These are phyloP conservation scores for Fusarium sp. DNA, from an alignment of 2,329 filamentous ascomycete genomes.

Conservation along the genomic window DNA sequence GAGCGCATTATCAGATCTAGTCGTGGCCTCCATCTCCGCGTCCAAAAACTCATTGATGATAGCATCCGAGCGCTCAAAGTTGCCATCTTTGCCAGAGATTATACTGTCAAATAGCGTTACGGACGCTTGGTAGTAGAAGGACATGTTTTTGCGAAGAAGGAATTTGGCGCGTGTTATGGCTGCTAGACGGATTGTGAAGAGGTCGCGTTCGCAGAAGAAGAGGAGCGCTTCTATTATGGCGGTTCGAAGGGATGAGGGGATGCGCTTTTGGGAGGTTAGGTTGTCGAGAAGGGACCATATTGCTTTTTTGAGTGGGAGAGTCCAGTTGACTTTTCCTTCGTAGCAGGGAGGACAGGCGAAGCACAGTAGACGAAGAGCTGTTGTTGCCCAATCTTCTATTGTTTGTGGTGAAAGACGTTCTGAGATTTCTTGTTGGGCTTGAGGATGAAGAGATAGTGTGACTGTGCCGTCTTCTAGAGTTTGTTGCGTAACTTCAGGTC, in stretches of 20 bases:
- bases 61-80: slow-evolving; percentile 44
- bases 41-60: slow-evolving; percentile 44
- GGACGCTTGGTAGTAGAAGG: slow-evolving; percentile 50
- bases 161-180: slow-evolving; percentile 45
- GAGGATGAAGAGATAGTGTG: slow-evolving; percentile 37
- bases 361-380: slow-evolving; percentile 44
- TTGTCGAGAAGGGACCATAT: slow-evolving; percentile 48
- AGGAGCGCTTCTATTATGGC: slow-evolving; percentile 47
- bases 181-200: slow-evolving; percentile 38
- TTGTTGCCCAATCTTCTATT: slow-evolving; percentile 31
- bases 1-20: slow-evolving; percentile 47
- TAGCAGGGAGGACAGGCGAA: slow-evolving; percentile 50
- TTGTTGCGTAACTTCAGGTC: slow-evolving; percentile 26
- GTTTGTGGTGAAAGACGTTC: slow-evolving; percentile 28
- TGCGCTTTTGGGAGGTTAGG: slow-evolving; percentile 19
- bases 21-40: slow-evolving; percentile 22
- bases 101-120: slow-evolving; percentile 51
- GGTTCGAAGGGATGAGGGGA: slow-evolving; percentile 26
- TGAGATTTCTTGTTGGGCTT: not conserved
- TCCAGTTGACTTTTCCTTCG: slow-evolving; percentile 50
- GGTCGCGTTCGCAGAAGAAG: slow-evolving; percentile 51
- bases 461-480: slow-evolving; percentile 35
- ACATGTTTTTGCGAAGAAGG: slow-evolving; percentile 46
- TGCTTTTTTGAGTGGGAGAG: slow-evolving; percentile 38
- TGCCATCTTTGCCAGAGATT: slow-evolving; percentile 45